phyloP scores from a whole-genome alignment of 345 rosid species.

The Sisymbrium altissimum region DNA sequence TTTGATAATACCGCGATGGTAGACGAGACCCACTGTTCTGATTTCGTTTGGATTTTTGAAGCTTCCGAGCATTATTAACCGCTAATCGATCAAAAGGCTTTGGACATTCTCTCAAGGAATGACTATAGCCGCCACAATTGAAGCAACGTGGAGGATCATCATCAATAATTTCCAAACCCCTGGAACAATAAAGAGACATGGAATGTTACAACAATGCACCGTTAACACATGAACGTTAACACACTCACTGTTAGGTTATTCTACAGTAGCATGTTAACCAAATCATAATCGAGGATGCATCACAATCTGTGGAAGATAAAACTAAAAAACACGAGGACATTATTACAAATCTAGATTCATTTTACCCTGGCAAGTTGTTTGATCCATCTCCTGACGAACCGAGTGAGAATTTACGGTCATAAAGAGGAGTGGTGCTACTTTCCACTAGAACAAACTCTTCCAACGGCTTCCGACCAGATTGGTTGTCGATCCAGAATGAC shows the following conservation, averaged over 20 bases:
- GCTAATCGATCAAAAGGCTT: constrained; percentile 85
- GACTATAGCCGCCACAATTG: constrained; percentile 91
- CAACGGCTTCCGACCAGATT: constrained; percentile 39
- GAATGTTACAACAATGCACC: constrained; percentile 5
- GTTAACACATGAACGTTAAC: not conserved
- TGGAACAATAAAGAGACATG: constrained; percentile 34
- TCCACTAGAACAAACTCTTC: constrained; percentile 44
- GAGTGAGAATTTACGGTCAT: constrained; percentile 80
- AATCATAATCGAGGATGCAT: not conserved
- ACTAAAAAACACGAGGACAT: not conserved
- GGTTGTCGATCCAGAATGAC: constrained; percentile 92
- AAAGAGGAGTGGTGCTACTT: constrained; percentile 61
- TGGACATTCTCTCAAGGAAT: constrained; percentile 80
- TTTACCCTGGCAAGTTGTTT: constrained; percentile 65
- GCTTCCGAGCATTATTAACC: constrained; percentile 79
- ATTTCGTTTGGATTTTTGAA: constrained; percentile 61
- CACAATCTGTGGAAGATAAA: not conserved
- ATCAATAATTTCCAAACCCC: constrained; percentile 67
- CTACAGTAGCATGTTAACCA: not conserved
- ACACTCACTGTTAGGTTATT: not conserved
- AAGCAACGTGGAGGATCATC: constrained; percentile 87
- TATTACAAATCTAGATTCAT: not conserved
- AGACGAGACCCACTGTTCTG: constrained; percentile 56
- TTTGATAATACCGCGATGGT: constrained; percentile 74
- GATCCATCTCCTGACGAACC: constrained; percentile 73